phyloP scores from a whole-genome alignment of 805 yeast genomes.

The Suhomyces prunicola region DNA sequence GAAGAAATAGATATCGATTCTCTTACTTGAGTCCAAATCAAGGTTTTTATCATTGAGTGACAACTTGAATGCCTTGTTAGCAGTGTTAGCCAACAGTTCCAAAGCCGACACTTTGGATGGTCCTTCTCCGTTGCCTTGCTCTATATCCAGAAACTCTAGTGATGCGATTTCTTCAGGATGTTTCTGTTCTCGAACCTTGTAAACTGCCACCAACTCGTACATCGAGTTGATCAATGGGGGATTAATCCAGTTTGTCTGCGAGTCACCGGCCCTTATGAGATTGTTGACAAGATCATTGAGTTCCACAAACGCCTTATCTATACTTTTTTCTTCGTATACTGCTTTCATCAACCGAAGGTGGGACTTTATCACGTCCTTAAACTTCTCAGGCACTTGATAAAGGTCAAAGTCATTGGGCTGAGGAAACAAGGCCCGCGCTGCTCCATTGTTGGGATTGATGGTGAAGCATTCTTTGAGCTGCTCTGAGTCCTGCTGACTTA shows the following conservation, averaged over 20 bases:
- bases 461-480: constrained; percentile 24
- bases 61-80: constrained; percentile 71
- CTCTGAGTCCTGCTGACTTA: constrained; percentile 15
- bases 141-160: constrained; percentile 16
- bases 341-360: constrained; percentile 36
- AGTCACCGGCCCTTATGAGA: constrained; percentile 52
- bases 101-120: constrained; percentile 22
- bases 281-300: constrained; percentile 42
- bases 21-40: constrained; percentile 47
- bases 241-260: constrained; percentile 52
- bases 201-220: constrained; percentile 39
- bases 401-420: constrained; percentile 42
- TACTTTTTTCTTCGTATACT: constrained; percentile 29
- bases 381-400: constrained; percentile 34
- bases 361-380: constrained; percentile 28
- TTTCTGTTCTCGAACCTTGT: constrained; percentile 31
- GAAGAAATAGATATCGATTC: constrained; percentile 66
- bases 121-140: constrained; percentile 5
- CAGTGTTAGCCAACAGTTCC: constrained; percentile 58
- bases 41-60: constrained; percentile 76
- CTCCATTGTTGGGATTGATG: constrained; percentile 37
- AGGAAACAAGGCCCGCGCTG: constrained; percentile 26
- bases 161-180: constrained; percentile 20
- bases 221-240: constrained; percentile 39
- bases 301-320: constrained; percentile 29